Evolutionary conservation across 805 yeast genomes (phyloP), one percentile per base, ranked within the genome.

Genomic region (Lachancea sp.): DNA sequence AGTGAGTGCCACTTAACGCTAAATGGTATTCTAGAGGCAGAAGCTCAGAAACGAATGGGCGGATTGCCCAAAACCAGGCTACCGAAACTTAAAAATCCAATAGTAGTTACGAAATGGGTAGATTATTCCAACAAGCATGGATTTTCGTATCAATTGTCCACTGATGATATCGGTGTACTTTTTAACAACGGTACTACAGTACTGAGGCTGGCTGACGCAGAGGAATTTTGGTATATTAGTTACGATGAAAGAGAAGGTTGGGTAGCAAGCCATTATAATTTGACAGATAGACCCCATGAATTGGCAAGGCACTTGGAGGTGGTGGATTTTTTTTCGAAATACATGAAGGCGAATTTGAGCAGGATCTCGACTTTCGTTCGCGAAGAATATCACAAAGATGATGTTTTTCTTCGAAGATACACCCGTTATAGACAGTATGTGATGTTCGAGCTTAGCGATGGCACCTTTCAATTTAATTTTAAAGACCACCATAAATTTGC

Each of bases 41-140:
- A 70, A 45, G 69, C 71, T 23, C 72, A 68, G 45, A 61, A 69
- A 28, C 63, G 66, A 49, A 65, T 67, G 68, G 63, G 62, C 23
- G 63, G 61, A 7, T 43, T 58, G 41, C 63, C 64, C 29, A 58
- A 45, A 38, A 50, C 59, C 31, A 48, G 58, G 40, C 49, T 54
- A 45, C 60, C 63, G 18, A 52, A 55, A 32, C 46, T 56, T 9
- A 61, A 60, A 41, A 73, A 75, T 47, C 94, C 89, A 9, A 74
- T 78, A 15, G 75, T 85, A 45, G 78, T 90, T 31, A 83, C 94
- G 45, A 89, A 90, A 60, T 92, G 99, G 99, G 97, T 94, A 21
- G 99, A 92, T 60, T 92, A 90, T 60, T 83, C 96, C 20, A 88
- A 89, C 65, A 87, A 83, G 61, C 94, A 90, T 63, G 98, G 98